phyloP scores from a whole-genome alignment of 805 yeast species.

The Citeromyces nyonsensis region DNA sequence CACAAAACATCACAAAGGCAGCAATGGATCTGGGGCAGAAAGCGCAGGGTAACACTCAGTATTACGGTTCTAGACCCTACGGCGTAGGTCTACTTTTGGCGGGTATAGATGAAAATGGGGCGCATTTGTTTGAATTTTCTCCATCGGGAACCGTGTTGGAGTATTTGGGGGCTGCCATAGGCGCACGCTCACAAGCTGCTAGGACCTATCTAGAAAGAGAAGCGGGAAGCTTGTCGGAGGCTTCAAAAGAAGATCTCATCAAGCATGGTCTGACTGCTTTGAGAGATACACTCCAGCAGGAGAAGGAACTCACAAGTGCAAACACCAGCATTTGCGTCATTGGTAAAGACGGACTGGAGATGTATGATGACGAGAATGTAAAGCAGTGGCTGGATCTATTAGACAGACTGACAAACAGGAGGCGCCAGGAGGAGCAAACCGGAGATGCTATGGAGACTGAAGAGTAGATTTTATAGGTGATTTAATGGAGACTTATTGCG shows the following conservation, averaged over 20 bases:
- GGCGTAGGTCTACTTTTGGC: slow-evolving; percentile 90
- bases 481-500: not conserved
- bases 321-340: slow-evolving; percentile 90
- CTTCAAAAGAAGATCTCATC: slow-evolving; percentile 57
- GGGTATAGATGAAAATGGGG: slow-evolving; percentile 88
- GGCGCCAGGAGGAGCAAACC: slow-evolving; percentile 9
- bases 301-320: slow-evolving; percentile 69
- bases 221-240: slow-evolving; percentile 46
- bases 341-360: slow-evolving; percentile 61
- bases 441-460: slow-evolving; percentile 2
- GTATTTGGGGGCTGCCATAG: slow-evolving; percentile 88
- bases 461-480: too few species aligned
- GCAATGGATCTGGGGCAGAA: slow-evolving; percentile 83
- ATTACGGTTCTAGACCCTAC: slow-evolving; percentile 92
- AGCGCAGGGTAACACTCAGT: slow-evolving; percentile 94
- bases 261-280: slow-evolving; percentile 80
- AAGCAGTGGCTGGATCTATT: slow-evolving; percentile 68
- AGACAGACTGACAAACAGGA: slow-evolving; percentile 27
- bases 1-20: slow-evolving; percentile 70
- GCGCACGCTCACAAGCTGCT: slow-evolving; percentile 98
- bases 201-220: slow-evolving; percentile 89
- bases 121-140: slow-evolving; percentile 88
- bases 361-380: slow-evolving; percentile 80
- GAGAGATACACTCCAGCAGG: slow-evolving; percentile 89
- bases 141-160: slow-evolving; percentile 92